A percentile compares a stretch with the other conserved stretches of the same genome.
Evolutionary conservation across 1,139 yeast genomes (phyloP).

Genomic region (Debaryomyces sp.): DNA sequence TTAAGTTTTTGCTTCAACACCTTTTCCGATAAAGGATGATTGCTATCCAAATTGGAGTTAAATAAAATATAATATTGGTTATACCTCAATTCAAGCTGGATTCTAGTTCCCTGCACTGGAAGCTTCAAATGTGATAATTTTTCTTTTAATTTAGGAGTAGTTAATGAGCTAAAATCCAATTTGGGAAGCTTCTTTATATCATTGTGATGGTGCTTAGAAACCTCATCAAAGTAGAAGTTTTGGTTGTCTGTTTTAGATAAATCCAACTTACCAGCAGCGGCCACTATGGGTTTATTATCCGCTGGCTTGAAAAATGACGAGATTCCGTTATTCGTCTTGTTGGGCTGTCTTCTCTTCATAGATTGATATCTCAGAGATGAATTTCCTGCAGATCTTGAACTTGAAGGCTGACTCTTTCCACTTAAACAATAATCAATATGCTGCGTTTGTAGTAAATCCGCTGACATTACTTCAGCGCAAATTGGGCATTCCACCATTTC

Average conservation of each 20-base stretch:
- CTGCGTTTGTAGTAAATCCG: slow-evolving; percentile 57
- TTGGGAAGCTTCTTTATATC: slow-evolving; percentile 50
- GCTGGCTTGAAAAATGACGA: slow-evolving; percentile 38
- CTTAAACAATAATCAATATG: slow-evolving; percentile 75
- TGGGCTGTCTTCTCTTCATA: slow-evolving; percentile 12
- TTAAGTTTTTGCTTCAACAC: slow-evolving; percentile 57
- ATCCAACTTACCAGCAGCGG: background rate
- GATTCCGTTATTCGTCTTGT: slow-evolving; percentile 21
- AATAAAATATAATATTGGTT: slow-evolving; percentile 77
- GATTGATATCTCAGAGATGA: background rate
- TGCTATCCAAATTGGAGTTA: slow-evolving; percentile 84
- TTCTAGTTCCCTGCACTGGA: slow-evolving; percentile 63
- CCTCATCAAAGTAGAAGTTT: slow-evolving; percentile 36
- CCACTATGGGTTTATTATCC: background rate
- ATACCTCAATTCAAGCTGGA: slow-evolving; percentile 68
- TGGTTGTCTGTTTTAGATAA: slow-evolving; percentile 21
- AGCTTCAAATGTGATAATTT: slow-evolving; percentile 57
- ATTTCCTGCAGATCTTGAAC: slow-evolving; percentile 3
- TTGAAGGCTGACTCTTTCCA: slow-evolving; percentile 21
- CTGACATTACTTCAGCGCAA: slow-evolving; percentile 59
- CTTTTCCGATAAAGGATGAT: slow-evolving; percentile 60
- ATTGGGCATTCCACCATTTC: slow-evolving; percentile 67
- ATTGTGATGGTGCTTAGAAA: slow-evolving; percentile 26
- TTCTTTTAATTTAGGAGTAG: slow-evolving; percentile 63
- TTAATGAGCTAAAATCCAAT: slow-evolving; percentile 61